Percentiles rank a stretch among this genome's conserved stretches.
Evolutionary conservation across 495 filamentous ascomycete genomes (phyloP).

Genomic region (Umbilicaria muhlenbergii): DNA sequence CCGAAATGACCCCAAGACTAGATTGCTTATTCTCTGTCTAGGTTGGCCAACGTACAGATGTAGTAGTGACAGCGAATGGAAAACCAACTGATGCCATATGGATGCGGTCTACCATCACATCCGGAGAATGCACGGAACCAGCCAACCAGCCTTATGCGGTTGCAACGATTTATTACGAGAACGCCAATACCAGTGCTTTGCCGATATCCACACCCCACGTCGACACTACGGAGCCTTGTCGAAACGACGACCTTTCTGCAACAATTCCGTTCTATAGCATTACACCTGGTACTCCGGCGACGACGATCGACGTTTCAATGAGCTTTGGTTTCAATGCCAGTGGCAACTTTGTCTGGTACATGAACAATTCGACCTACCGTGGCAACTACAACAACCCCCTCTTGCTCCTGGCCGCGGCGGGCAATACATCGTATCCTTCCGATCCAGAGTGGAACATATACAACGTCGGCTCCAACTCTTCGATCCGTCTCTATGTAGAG

Average conservation of each 20-base stretch:
- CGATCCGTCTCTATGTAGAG: slow-evolving; percentile 3
- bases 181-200: slow-evolving; percentile 12
- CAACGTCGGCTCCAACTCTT: slow-evolving; percentile 5
- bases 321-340: slow-evolving; percentile 14
- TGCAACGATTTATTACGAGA: slow-evolving; percentile 28
- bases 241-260: slow-evolving; percentile 16
- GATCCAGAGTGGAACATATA: slow-evolving; percentile 7
- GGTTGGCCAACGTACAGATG: slow-evolving; percentile 28
- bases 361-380: slow-evolving; percentile 15
- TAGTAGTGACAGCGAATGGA: slow-evolving; percentile 21
- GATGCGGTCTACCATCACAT: slow-evolving; percentile 21
- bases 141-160: slow-evolving; percentile 13
- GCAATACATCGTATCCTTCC: slow-evolving; percentile 14
- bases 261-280: slow-evolving; percentile 16
- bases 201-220: slow-evolving; percentile 9
- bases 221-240: slow-evolving; percentile 9
- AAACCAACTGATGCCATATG: slow-evolving; percentile 16
- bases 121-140: slow-evolving; percentile 1
- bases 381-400: slow-evolving; percentile 23
- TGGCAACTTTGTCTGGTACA: slow-evolving; percentile 15
- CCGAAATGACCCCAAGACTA: slow-evolving; percentile 1
- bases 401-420: slow-evolving; percentile 16
- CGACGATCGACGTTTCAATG: slow-evolving; percentile 14
- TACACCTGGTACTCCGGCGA: slow-evolving; percentile 8
- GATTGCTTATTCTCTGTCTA: slow-evolving; percentile 15